phyloP scores from a whole-genome alignment of 345 rosid species.

The Barbarea vulgaris region DNA sequence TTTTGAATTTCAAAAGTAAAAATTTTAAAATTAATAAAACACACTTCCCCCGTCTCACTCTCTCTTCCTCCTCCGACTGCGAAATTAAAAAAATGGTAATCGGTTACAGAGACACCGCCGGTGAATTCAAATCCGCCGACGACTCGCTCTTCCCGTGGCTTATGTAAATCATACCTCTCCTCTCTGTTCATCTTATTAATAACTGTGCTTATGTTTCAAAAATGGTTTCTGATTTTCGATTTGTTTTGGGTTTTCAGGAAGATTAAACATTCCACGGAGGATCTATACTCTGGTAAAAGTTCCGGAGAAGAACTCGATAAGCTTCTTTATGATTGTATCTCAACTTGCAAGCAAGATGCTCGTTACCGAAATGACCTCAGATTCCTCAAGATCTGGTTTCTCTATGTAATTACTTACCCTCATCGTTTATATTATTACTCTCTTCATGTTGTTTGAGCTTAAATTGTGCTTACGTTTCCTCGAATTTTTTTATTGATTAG shows the following conservation, averaged over 20 bases:
- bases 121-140: slow-evolving; percentile 27
- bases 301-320: slow-evolving; percentile 46
- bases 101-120: slow-evolving; percentile 26
- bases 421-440: neutral
- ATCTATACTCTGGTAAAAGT: slow-evolving; percentile 42
- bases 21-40: neutral
- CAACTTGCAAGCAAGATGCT: slow-evolving; percentile 56
- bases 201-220: neutral
- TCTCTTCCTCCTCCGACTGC: neutral
- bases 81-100: slow-evolving; percentile 12
- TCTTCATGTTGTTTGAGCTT: neutral
- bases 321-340: slow-evolving; percentile 57
- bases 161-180: slow-evolving; percentile 30
- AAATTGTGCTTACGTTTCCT: neutral
- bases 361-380: slow-evolving; percentile 73
- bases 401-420: slow-evolving; percentile 56
- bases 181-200: neutral
- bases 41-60: slow-evolving; percentile 18
- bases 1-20: slow-evolving; percentile 25
- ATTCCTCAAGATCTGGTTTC: slow-evolving; percentile 93
- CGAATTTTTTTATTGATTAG: neutral
- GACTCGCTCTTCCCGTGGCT: slow-evolving; percentile 75
- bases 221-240: neutral
- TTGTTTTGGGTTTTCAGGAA: slow-evolving; percentile 40
- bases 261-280: slow-evolving; percentile 50